Evolutionary conservation across 139 green algal genomes (phyloP).

Genomic region (Coccomyxa sp.): DNA sequence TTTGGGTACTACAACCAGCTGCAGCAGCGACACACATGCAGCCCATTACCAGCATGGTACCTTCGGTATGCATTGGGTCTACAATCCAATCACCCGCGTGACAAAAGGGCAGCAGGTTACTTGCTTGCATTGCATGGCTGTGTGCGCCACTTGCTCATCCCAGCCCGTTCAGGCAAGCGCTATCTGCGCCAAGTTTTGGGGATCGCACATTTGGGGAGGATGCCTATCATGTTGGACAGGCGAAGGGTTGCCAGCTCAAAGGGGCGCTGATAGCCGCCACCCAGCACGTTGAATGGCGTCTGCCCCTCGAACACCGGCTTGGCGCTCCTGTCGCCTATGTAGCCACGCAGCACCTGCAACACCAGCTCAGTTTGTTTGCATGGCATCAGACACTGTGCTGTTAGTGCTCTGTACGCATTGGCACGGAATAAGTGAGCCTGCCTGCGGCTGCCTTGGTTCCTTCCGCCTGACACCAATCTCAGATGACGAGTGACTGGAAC

Average conservation of each 20-base stretch:
- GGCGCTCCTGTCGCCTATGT: slow-evolving; percentile 59
- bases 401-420: neutral
- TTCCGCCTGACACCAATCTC: too few species aligned
- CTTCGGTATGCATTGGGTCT: neutral
- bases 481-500: too few species aligned
- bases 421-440: neutral
- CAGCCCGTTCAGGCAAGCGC: neutral
- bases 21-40: neutral
- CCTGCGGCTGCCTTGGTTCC: neutral
- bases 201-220: slow-evolving; percentile 59
- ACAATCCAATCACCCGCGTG: neutral
- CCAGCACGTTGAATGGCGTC: slow-evolving; percentile 70
- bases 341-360: slow-evolving; percentile 71
- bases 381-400: too few species aligned
- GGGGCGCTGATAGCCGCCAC: slow-evolving; percentile 67
- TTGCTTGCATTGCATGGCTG: neutral
- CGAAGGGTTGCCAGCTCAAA: slow-evolving; percentile 83
- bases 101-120: neutral
- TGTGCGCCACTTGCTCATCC: neutral
- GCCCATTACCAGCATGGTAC: neutral
- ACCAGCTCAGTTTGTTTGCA: neutral
- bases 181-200: slow-evolving; percentile 7
- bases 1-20: neutral
- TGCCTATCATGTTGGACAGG: slow-evolving; percentile 76
- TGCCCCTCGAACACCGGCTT: slow-evolving; percentile 53